phyloP scores from a whole-genome alignment of 2,329 filamentous ascomycete species.

The Xylariaceae sp. region DNA sequence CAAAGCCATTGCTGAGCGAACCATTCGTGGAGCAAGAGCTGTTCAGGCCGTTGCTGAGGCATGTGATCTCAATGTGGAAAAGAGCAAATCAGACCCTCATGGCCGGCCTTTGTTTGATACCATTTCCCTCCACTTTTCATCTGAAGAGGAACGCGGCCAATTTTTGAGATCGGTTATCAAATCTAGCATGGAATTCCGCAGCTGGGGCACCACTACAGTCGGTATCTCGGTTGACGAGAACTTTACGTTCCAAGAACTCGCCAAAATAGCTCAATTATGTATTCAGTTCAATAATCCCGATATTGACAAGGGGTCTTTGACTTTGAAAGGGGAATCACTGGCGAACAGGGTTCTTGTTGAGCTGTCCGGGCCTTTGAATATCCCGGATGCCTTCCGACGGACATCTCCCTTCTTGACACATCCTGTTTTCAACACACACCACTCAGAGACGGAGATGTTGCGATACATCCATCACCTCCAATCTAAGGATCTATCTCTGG shows the following conservation, averaged over 20 bases:
- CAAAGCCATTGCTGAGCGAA: constrained; percentile 75
- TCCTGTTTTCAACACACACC: constrained; percentile 90
- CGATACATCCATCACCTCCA: constrained; percentile 91
- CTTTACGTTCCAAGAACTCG: constrained; percentile 41
- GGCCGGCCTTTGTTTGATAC: constrained; percentile 73
- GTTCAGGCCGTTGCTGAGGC: constrained; percentile 61
- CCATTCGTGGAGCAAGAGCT: constrained; percentile 66
- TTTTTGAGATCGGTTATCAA: constrained; percentile 50
- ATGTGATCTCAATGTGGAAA: constrained; percentile 61
- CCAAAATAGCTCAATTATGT: no score
- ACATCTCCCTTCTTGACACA: constrained; percentile 77
- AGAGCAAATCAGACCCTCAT: constrained; percentile 52
- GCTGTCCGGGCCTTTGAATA: constrained; percentile 35
- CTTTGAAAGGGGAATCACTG: neutral
- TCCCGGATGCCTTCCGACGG: constrained; percentile 62
- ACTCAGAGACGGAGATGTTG: constrained; percentile 90
- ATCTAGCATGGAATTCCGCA: constrained; percentile 58
- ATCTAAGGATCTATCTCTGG: constrained; percentile 88
- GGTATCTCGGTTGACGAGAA: constrained; percentile 79
- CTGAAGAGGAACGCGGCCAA: constrained; percentile 44
- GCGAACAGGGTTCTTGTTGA: constrained; percentile 35
- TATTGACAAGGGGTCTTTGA: no score
- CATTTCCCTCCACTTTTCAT: constrained; percentile 59
- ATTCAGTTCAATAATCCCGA: no score
- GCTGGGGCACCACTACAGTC: constrained; percentile 56